phyloP scores from a whole-genome alignment of 768 basidiomycete genomes.

The Rhodotorula taiwanensis region DNA sequence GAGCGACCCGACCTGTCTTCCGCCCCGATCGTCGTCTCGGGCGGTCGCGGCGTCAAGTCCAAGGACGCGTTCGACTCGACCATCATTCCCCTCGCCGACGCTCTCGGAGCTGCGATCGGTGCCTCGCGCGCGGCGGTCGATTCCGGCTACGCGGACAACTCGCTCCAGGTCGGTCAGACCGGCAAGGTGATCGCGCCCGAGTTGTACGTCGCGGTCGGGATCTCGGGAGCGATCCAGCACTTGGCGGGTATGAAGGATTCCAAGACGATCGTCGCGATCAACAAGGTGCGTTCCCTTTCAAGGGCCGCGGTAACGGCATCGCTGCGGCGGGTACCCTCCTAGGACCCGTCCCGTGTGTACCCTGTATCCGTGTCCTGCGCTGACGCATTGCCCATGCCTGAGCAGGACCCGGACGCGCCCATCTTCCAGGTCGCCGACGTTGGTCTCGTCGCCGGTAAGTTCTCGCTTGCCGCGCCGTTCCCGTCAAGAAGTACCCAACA shows the following conservation, averaged over 20 bases:
- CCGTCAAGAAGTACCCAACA: background rate
- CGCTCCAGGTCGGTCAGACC: constrained; percentile 96
- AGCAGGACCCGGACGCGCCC: constrained; percentile 87
- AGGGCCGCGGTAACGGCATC: no score
- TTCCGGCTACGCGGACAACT: constrained; percentile 96
- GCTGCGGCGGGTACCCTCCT: no score
- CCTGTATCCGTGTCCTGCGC: background rate
- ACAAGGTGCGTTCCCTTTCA: constrained; percentile 75
- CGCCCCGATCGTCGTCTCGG: constrained; percentile 82
- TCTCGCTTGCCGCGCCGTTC: background rate
- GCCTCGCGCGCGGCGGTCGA: constrained; percentile 98
- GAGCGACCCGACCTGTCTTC: constrained; percentile 86
- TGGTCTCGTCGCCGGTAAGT: constrained; percentile 64
- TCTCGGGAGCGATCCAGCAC: constrained; percentile 98
- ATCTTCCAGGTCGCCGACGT: constrained; percentile 98
- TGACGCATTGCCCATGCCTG: background rate
- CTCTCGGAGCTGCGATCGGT: constrained; percentile 87
- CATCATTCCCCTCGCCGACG: constrained; percentile 86
- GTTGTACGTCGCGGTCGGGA: constrained; percentile 90
- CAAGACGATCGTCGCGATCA: constrained; percentile 94
- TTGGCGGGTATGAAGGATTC: constrained; percentile 99
- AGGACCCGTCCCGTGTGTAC: background rate
- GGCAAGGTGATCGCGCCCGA: constrained; percentile 97
- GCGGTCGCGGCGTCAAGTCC: constrained; percentile 89
- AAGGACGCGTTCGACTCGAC: constrained; percentile 83